A percentile compares a stretch with the other conserved stretches of the same genome.
These are phyloP conservation scores for Colletotrichum lini DNA, from an alignment of 2,329 filamentous ascomycete species.

Conservation along the genomic window DNA sequence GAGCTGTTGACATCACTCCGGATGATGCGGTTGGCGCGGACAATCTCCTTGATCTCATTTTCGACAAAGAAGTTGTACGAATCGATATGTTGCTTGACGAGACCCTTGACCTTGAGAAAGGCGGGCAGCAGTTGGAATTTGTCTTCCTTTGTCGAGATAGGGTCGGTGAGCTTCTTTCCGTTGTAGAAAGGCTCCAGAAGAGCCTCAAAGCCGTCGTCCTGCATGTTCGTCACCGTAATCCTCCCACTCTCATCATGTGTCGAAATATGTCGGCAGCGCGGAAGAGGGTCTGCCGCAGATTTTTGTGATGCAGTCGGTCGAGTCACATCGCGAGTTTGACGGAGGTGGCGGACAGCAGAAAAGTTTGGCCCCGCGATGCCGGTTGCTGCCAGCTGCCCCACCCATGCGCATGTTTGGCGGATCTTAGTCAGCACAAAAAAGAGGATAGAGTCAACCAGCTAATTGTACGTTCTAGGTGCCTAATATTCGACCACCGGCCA, in stretches of 20 bases:
- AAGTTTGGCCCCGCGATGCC: constrained; percentile 45
- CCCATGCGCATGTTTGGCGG: neutral
- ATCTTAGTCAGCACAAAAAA: constrained; percentile 7
- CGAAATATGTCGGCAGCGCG: constrained; percentile 1
- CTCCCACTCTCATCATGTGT: constrained; percentile 41
- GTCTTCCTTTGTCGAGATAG: constrained; percentile 79
- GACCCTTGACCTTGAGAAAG: constrained; percentile 97
- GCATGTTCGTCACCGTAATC: constrained; percentile 58
- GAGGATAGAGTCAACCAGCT: too few relatives aligned
- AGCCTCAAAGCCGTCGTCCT: constrained; percentile 76
- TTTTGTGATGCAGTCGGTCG: constrained; percentile 32
- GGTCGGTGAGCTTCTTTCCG: constrained; percentile 76
- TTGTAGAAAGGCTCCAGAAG: constrained; percentile 78
- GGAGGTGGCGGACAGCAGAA: constrained; percentile 40
- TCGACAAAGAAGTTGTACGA: constrained; percentile 99
- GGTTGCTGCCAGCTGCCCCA: constrained; percentile 34
- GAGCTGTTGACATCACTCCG: constrained; percentile 92
- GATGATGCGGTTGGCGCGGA: constrained; percentile 89
- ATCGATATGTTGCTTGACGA: constrained; percentile 98
- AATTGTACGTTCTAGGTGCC: too few relatives aligned
- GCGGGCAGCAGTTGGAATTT: constrained; percentile 98
- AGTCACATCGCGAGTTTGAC: constrained; percentile 40
- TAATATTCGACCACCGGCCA: too few relatives aligned
- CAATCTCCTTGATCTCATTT: constrained; percentile 96
- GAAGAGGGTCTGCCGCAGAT: constrained; percentile 21